A percentile compares a stretch with the other conserved stretches of the same genome.
phyloP scores from a whole-genome alignment of 257 asterid species.

The Petunia secreta region DNA sequence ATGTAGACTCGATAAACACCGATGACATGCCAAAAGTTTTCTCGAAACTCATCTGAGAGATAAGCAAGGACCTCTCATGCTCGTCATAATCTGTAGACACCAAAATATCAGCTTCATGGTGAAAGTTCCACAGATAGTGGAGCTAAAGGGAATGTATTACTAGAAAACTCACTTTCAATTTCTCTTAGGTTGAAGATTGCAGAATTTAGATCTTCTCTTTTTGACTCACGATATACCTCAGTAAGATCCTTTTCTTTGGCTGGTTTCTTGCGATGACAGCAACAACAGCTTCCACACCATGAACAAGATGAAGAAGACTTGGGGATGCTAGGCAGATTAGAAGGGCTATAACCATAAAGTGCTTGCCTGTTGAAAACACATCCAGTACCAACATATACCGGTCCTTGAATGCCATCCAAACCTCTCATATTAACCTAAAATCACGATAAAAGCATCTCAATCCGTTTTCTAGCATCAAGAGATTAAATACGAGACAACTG shows the following conservation, averaged over 20 bases:
- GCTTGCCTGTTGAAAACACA: conserved; percentile 95
- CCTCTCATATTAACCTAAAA: conserved; percentile 98
- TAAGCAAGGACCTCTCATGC: conserved; percentile 86
- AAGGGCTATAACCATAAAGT: conserved; percentile 93
- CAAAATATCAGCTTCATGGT: conserved; percentile 21
- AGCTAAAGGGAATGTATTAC: not conserved
- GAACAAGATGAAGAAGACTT: conserved; percentile 73
- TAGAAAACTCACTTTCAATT: conserved; percentile 74
- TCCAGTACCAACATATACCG: conserved; percentile 95
- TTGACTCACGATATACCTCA: conserved; percentile 84
- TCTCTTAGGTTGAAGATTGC: conserved; percentile 95
- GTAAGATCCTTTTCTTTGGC: conserved; percentile 73
- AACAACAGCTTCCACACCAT: conserved; percentile 66
- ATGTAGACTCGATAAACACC: conserved; percentile 89
- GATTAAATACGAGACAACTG: not conserved
- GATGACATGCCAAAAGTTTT: conserved; percentile 90
- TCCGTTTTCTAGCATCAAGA: not conserved
- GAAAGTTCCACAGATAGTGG: not conserved
- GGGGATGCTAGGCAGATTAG: conserved; percentile 54
- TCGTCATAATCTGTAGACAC: conserved; percentile 72
- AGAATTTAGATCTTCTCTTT: conserved; percentile 88
- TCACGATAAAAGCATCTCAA: not conserved
- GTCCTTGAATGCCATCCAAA: conserved; percentile 97
- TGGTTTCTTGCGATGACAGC: conserved; percentile 83
- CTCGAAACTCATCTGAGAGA: conserved; percentile 96